Base-by-base conservation (phyloP, 805 yeast species). In the Kockiozyma suomiensis region DNA sequence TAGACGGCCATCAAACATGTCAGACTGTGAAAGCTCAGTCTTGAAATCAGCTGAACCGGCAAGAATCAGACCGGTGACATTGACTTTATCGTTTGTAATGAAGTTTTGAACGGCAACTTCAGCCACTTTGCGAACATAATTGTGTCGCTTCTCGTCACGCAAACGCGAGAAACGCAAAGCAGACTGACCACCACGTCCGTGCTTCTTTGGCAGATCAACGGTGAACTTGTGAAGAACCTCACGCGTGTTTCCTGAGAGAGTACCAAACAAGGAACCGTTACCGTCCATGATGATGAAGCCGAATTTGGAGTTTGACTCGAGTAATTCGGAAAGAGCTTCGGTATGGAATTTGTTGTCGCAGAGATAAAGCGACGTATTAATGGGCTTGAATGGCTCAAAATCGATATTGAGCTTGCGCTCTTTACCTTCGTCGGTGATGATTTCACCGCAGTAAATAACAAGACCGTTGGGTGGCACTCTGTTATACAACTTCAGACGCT, bases 171-270 rank as follows among this genome's bases (percentile, higher is more conserved):
- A 94, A 90, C 99, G 98, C 69, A 94, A 75, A 47, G 99, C 99
- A 65, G 99, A 94, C 81, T 94, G 99, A 87, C 99, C 99, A 88
- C 99, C 99, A 83, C 99, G 88, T 72, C 99, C 99, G 82, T 94
- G 99, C 90, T 94, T 94, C 81, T 94, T 94, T 70, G 99, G 99
- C 70, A 94, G 81, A 76, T 94, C 99, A 58, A 94, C 99, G 1
- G 91, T 88, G 78, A 94, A 94, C 77, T 94, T 94, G 77, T 93
- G 97, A 72, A 94, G 81, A 47, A 94, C 90, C 65, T 94, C 97
- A 81, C 99, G 87, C 49, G 97, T 92, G 79, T 94, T 94, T 75
- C 99, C 99, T 47, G 96, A 85, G 57, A 94, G 85, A 19, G 96
- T 82, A 77, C 99, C 99, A 70, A 94, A 94, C 68, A 94, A 80